phyloP scores from a whole-genome alignment of 306 rosid genomes.

The Cucurbita maxima region DNA sequence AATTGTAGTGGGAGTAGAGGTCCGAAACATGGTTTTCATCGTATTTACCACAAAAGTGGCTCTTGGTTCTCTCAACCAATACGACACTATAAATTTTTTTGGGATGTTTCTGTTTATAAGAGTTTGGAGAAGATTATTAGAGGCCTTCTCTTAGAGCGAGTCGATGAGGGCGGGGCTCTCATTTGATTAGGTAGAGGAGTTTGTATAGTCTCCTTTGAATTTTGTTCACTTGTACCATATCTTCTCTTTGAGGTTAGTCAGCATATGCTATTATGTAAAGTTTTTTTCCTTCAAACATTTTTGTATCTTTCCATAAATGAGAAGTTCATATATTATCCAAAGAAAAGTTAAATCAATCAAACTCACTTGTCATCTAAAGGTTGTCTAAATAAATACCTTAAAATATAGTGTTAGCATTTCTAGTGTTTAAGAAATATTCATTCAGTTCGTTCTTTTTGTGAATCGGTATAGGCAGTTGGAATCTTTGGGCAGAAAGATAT shows the following conservation, averaged over 20 bases:
- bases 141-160: not conserved
- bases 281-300: not conserved
- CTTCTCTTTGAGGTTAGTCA: not conserved
- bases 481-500: conserved; percentile 45
- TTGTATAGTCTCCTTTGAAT: not conserved
- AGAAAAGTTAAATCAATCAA: not conserved
- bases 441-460: conserved; percentile 13
- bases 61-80: not conserved
- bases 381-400: not conserved
- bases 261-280: not conserved
- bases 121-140: not conserved
- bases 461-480: conserved; percentile 50
- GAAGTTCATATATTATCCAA: not conserved
- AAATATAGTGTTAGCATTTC: not conserved
- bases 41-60: not conserved
- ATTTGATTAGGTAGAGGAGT: no score
- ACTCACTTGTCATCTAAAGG: not conserved
- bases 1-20: not conserved
- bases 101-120: not conserved
- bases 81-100: not conserved
- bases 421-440: conserved; percentile 4
- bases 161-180: not conserved
- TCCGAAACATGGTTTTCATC: not conserved
- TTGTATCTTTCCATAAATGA: not conserved
- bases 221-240: not conserved